Base-by-base conservation (phyloP, 169 alveolate genomes). In the Plasmodium malariae region DNA sequence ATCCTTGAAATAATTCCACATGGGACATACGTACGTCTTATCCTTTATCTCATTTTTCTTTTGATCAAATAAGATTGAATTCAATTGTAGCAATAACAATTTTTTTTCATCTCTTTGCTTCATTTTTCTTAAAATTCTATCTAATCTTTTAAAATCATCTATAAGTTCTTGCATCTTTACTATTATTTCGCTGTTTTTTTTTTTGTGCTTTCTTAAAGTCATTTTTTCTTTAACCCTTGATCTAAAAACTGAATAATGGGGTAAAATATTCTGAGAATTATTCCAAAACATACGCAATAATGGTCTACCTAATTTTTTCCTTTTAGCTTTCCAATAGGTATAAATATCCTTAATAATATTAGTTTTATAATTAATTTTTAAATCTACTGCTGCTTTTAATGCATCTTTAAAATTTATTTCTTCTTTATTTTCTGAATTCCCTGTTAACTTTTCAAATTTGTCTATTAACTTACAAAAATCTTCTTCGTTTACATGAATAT, bases 41-140 rank as follows among this genome's bases (percentile, higher is more conserved):
- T 95, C 97, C 17, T 86, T 85, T 14, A 92, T 80, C 72, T 95
- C 97, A 74, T 94, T 94, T 24, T 96, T 76, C 34, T 92, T 90
- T 87, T 95, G 97, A 91, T 95, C 97, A 43, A 94, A 95, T 51
- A 95, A 78, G 36, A 95, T 94, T 7, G 94, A 65, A 73, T 93
- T 96, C 24, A 95, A 71, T 49, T 95, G 96, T 3, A 96, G 94
- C 5, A 95, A 87, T 71, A 95, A 63, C 51, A 95, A 86, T 92
- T 95, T 95, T 88, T 95, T 95, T 67, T 95, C 97, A 63, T 95
- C 97, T 21, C 97, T 89, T 48, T 95, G 97, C 55, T 94, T 80
- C 94, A 95, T 94, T 85, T 95, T 95, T 60, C 93, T 94, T 88
- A 95, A 88, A 45, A 94, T 93, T 88, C 94, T 88, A 60, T 93